These are phyloP conservation scores for Eimeria sp. DNA, from an alignment of 169 alveolate genomes.

Conservation along the genomic window DNA sequence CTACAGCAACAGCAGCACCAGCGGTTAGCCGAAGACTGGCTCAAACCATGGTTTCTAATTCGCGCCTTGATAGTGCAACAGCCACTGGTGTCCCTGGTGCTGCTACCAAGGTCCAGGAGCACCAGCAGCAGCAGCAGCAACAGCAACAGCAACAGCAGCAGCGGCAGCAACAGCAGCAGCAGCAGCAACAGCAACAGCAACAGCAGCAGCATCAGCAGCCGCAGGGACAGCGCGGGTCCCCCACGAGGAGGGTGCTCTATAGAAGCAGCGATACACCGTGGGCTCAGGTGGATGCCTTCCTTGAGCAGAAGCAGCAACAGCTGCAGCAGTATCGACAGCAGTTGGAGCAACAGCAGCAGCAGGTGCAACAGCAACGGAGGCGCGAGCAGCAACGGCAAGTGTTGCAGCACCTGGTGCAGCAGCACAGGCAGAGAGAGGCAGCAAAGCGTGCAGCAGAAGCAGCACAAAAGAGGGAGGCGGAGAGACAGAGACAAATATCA, in stretches of 20 bases:
- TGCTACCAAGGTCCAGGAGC: constrained; percentile 40
- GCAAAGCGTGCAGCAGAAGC: background rate
- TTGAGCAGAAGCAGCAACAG: constrained; percentile 27
- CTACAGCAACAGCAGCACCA: background rate
- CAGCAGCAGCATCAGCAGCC: background rate
- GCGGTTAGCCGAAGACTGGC: background rate
- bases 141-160: no score
- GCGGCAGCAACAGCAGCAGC: background rate
- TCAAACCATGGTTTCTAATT: background rate
- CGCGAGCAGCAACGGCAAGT: constrained; percentile 4
- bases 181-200: constrained; percentile 6
- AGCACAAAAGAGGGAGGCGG: background rate
- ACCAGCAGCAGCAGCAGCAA: no score
- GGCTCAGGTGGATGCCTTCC: background rate
- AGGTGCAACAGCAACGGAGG: background rate
- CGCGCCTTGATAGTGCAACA: background rate
- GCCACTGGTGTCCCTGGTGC: constrained; percentile 49
- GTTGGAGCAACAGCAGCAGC: background rate
- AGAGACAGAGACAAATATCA: background rate
- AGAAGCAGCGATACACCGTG: background rate
- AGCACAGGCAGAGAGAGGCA: constrained; percentile 22
- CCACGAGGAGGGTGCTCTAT: background rate
- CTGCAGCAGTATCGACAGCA: constrained; percentile 19
- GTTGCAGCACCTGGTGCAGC: constrained; percentile 14
- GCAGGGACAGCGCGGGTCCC: background rate